These are phyloP conservation scores for Malania oleifera DNA, from an alignment of 164 flowering plant species.

Conservation along the genomic window DNA sequence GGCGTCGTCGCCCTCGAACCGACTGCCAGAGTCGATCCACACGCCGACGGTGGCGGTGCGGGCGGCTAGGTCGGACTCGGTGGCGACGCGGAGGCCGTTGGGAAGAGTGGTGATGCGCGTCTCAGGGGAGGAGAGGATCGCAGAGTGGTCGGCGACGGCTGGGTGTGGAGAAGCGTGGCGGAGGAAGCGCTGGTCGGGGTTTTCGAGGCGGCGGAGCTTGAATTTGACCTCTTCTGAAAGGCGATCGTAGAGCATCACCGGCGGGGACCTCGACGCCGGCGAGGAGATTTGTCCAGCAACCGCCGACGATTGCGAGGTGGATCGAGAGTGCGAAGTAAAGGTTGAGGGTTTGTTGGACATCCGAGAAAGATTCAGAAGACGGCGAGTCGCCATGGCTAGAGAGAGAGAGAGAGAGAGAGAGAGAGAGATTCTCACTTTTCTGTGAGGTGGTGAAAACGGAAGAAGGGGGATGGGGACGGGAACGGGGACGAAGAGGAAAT, in stretches of 20 bases:
- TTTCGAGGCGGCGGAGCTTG: slow-evolving; percentile 32
- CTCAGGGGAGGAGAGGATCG: slow-evolving; percentile 36
- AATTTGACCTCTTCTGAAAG: slow-evolving; percentile 29
- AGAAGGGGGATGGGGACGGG: no score
- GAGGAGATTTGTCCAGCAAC: slow-evolving; percentile 6
- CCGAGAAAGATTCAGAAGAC: slow-evolving; percentile 20
- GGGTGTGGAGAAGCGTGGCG: slow-evolving; percentile 39
- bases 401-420: background rate
- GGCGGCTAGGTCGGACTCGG: slow-evolving; percentile 39
- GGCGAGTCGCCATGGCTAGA: slow-evolving; percentile 22
- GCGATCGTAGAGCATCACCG: slow-evolving; percentile 36
- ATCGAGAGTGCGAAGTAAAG: slow-evolving; percentile 14
- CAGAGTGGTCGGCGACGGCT: slow-evolving; percentile 25
- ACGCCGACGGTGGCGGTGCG: slow-evolving; percentile 50
- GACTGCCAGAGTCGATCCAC: slow-evolving; percentile 52
- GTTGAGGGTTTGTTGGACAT: slow-evolving; percentile 16
- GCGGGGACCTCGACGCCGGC: slow-evolving; percentile 17
- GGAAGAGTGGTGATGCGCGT: slow-evolving; percentile 48
- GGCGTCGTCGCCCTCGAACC: slow-evolving; percentile 47
- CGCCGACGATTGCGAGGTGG: slow-evolving; percentile 20
- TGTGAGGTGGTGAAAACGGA: no score
- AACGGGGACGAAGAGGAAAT: no score
- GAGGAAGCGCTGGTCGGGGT: slow-evolving; percentile 41
- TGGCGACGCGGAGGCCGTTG: slow-evolving; percentile 45
- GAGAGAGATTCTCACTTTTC: no score